Evolutionary conservation across 345 rosid species (phyloP).

Genomic region (Eucalyptus fibrosa): DNA sequence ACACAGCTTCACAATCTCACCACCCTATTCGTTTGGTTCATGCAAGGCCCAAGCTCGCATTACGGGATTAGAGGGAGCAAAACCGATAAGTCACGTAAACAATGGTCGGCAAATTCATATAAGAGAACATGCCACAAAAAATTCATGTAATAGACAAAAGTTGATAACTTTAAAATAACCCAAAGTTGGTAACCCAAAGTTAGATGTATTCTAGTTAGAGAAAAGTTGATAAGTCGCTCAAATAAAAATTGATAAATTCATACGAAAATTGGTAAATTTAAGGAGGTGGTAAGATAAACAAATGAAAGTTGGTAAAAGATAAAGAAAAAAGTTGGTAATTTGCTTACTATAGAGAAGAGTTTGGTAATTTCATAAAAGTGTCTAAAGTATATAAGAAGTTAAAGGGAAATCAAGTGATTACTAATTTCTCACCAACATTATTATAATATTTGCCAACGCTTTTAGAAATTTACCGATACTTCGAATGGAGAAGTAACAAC

Average conservation of each 20-base stretch:
- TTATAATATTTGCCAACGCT: not conserved
- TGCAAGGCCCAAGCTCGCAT: not conserved
- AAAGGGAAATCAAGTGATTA: not conserved
- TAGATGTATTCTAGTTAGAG: not conserved
- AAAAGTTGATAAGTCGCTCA: not conserved
- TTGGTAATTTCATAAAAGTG: not conserved
- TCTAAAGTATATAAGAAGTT: not conserved
- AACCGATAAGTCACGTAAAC: not conserved
- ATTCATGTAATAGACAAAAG: not conserved
- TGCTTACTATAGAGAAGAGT: not conserved
- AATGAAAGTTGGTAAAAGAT: not conserved
- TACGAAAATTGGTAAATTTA: not conserved
- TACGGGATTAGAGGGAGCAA: not conserved
- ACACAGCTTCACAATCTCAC: not conserved
- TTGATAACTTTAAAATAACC: not conserved
- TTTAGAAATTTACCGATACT: not conserved
- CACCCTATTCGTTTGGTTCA: not conserved
- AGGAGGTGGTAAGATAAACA: not conserved
- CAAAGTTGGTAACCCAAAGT: not conserved
- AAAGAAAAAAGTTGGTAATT: not conserved
- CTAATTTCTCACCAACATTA: not conserved
- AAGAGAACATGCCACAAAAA: not conserved
- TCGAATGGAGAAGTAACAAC: not conserved
- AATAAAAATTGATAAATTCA: not conserved
- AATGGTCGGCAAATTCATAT: not conserved